Base-by-base conservation (phyloP, 768 basidiomycete species). In the Terana coerulea region DNA sequence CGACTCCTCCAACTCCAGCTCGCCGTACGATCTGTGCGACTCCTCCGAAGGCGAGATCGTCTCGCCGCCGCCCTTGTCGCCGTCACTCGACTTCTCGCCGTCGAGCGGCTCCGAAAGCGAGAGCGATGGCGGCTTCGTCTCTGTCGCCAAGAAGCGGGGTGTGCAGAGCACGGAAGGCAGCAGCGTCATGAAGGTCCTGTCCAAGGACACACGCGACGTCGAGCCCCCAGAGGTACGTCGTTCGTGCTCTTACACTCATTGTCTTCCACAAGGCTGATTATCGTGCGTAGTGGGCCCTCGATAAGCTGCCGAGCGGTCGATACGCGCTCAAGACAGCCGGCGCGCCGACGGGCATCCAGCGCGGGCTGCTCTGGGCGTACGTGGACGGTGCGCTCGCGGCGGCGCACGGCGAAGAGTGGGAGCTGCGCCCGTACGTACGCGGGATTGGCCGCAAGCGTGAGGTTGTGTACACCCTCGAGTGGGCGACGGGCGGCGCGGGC, bases 401-500 rank as follows among this genome's bases (percentile, higher is more conserved):
- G 43, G 25, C 17, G 26, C 21, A 22, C 43, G 43, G n/a, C 14
- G 43, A 28, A 14, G 43, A 44, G 43, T 30, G 43, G 26, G 43
- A 44, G 43, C 43, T 30, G 3, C 43, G 43, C 43, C 29, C 29
- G 25, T 17, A 44, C 43, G 43, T 44, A n/a, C 33, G 33, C 26
- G 43, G n/a, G 26, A 5, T 25, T 6, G 43, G 29, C 25, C 43
- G 21, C 29, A 17, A 44, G 39, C 39, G 39, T 24, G 39, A 40
- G 39, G 21, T 40, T 3, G 39, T 40, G 19, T 40, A 21, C 39
- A 40, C 39, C 21, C 36, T 49, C 22, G 47, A 49, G 26, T 49
- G 47, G 47, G 47, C 47, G 9, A 21, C 26, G 2, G 47, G 47
- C 12, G 47, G 47, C 14, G 47, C 47, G 3, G 47, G 47, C 5